A percentile compares a stretch with the other conserved stretches of the same genome.
Conservation (phyloP, 768 basidiomycete genomes). For the Coprinellus micaceus region DNA sequence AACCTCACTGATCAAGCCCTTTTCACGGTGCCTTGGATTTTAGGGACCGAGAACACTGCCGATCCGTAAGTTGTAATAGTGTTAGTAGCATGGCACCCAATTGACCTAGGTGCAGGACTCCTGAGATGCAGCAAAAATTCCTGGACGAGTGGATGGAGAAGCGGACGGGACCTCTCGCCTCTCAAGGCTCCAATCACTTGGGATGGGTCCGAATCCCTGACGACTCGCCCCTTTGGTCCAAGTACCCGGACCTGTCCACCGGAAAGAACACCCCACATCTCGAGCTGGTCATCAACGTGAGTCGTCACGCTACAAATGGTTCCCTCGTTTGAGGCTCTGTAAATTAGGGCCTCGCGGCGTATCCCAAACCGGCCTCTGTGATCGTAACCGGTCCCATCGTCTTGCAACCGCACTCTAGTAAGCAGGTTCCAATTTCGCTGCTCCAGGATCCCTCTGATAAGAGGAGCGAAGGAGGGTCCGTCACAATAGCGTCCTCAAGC, state of each 20-base stretch:
- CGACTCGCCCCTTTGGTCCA: slow-evolving; percentile 3
- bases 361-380: neutral
- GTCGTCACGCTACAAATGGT: neutral
- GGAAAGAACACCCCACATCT: slow-evolving; percentile 10
- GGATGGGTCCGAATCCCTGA: slow-evolving; percentile 10
- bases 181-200: neutral
- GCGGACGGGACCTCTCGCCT: slow-evolving; percentile 9
- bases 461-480: neutral
- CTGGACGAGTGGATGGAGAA: slow-evolving; percentile 11
- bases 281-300: slow-evolving; percentile 7
- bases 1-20: slow-evolving; percentile 27
- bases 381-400: neutral
- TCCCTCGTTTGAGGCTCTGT: neutral
- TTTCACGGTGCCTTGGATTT: neutral
- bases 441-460: neutral
- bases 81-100: neutral
- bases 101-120: neutral
- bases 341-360: neutral
- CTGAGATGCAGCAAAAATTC: neutral
- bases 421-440: neutral
- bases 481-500: neutral
- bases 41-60: slow-evolving; percentile 1
- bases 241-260: slow-evolving; percentile 7
- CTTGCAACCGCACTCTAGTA: neutral
- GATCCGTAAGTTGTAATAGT: neutral